A percentile compares a stretch with the other conserved stretches of the same genome.
These are phyloP conservation scores for Hevea brasiliensis DNA, from an alignment of 345 rosid species.

Conservation along the genomic window DNA sequence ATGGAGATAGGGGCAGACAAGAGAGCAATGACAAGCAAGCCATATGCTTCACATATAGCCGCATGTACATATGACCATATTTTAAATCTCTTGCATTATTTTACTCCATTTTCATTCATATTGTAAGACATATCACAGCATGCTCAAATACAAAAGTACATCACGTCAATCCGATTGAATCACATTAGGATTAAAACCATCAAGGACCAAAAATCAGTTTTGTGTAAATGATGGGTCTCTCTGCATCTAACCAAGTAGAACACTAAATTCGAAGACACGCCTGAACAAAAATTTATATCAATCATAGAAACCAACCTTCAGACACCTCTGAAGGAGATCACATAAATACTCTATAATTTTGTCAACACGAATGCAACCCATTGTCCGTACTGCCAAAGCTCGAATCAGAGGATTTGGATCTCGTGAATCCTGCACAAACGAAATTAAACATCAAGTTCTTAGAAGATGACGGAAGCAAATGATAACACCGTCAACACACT, in stretches of 20 bases:
- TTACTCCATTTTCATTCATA: no score
- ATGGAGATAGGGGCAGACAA: neutral
- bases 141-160: neutral
- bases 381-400: constrained; percentile 96
- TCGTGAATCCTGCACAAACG: constrained; percentile 80
- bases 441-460: constrained; percentile 21
- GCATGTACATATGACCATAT: neutral
- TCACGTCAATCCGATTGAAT: no score
- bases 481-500: neutral
- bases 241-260: neutral
- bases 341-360: constrained; percentile 98
- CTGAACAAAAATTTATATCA: constrained; percentile 1
- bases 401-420: constrained; percentile 99
- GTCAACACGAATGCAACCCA: constrained; percentile 99
- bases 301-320: constrained; percentile 60
- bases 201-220: neutral
- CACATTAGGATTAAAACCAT: no score
- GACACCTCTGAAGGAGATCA: constrained; percentile 99
- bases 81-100: neutral
- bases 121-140: no score
- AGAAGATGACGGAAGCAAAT: constrained; percentile 9
- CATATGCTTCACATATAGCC: neutral
- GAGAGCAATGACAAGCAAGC: neutral
- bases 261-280: no score
- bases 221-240: neutral